These are phyloP conservation scores for Trichoderma oligosporum DNA, from an alignment of 2,329 filamentous ascomycete genomes.

Conservation along the genomic window DNA sequence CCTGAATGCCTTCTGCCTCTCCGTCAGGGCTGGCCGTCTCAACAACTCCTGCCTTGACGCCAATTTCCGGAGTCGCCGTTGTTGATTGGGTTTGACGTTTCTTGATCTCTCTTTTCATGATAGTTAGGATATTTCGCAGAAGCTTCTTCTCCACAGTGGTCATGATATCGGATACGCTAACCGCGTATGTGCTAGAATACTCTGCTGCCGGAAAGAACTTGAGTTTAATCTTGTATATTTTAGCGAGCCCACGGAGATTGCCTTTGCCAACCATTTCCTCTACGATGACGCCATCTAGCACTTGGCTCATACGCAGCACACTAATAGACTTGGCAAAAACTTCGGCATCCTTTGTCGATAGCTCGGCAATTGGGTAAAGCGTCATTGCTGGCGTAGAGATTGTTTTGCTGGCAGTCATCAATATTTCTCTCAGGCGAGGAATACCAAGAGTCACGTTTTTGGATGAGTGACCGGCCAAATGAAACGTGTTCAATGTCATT, in stretches of 20 bases:
- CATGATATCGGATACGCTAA: slow-evolving; percentile 72
- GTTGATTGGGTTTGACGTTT: slow-evolving; percentile 65
- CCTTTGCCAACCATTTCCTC: slow-evolving; percentile 75
- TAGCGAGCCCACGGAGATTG: slow-evolving; percentile 64
- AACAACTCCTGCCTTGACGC: slow-evolving; percentile 49
- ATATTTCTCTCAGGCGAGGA: slow-evolving; percentile 90
- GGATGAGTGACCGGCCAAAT: slow-evolving; percentile 95
- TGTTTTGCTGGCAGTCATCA: slow-evolving; percentile 90
- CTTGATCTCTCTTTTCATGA: slow-evolving; percentile 76
- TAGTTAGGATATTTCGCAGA: slow-evolving; percentile 64
- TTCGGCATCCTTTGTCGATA: slow-evolving; percentile 65
- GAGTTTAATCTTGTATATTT: slow-evolving; percentile 78
- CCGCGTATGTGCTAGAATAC: slow-evolving; percentile 82
- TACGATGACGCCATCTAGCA: slow-evolving; percentile 77
- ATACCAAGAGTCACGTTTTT: slow-evolving; percentile 99
- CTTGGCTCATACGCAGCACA: slow-evolving; percentile 74
- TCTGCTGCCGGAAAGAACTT: slow-evolving; percentile 81
- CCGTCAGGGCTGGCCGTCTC: slow-evolving; percentile 44
- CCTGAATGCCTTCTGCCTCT: slow-evolving; percentile 35
- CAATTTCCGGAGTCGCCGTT: slow-evolving; percentile 73
- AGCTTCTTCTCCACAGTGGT: slow-evolving; percentile 77
- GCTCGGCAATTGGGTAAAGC: slow-evolving; percentile 68
- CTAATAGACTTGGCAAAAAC: slow-evolving; percentile 90
- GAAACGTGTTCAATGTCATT: slow-evolving; percentile 99
- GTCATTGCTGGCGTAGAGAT: slow-evolving; percentile 94